Percentiles rank a stretch among this genome's conserved stretches.
These are phyloP conservation scores for Scutellaria baicalensis DNA, from an alignment of 257 asterid genomes.

Conservation along the genomic window DNA sequence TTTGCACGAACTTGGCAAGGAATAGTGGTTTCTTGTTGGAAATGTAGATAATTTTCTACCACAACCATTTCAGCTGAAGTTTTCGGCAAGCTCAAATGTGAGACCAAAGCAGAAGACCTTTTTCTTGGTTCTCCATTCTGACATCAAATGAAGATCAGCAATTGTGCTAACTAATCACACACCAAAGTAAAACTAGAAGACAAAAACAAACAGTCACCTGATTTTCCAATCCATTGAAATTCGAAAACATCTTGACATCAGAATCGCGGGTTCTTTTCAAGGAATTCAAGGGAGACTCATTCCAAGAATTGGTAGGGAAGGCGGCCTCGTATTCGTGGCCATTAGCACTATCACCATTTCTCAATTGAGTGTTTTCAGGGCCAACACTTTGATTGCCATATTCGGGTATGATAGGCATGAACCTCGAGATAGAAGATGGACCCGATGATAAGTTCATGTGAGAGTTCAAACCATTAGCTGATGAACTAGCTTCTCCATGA, in stretches of 20 bases:
- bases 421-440: conserved; percentile 44
- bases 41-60: conserved; percentile 56
- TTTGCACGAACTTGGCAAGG: conserved; percentile 87
- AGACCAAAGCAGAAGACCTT: conserved; percentile 39
- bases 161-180: neutral
- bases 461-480: conserved; percentile 31
- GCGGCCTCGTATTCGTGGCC: conserved; percentile 21
- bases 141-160: conserved; percentile 9
- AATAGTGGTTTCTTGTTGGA: conserved; percentile 46
- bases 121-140: conserved; percentile 56
- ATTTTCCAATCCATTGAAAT: conserved; percentile 39
- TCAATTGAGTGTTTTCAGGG: conserved; percentile 24
- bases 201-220: conserved; percentile 26
- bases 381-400: conserved; percentile 24
- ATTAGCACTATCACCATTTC: conserved; percentile 17
- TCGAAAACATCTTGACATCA: conserved; percentile 42
- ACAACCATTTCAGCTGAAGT: conserved; percentile 50
- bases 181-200: neutral
- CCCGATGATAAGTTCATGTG: conserved; percentile 39
- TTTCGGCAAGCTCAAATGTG: conserved; percentile 82
- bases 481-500: conserved; percentile 36
- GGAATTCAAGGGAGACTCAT: conserved; percentile 31
- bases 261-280: conserved; percentile 58
- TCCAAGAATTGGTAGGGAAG: conserved; percentile 45
- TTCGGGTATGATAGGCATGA: conserved; percentile 90